Evolutionary conservation across 1,139 yeast species (phyloP), one percentile per base, ranked within the genome.

Genomic region (Sugiyamaella novakii): DNA sequence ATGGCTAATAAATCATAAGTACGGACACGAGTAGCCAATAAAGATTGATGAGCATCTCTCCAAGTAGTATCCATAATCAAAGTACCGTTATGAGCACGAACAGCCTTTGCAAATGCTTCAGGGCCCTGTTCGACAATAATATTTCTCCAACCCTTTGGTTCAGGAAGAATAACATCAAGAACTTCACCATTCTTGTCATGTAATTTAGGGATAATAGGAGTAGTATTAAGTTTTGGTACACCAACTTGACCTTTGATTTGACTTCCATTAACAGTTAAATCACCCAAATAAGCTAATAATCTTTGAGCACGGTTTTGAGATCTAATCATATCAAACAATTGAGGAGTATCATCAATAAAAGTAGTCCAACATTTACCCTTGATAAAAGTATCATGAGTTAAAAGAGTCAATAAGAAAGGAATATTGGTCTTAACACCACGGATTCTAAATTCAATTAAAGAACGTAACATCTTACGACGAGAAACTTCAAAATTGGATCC

Each of bases 21-120:
- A 73, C 99, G 84, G 33, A 92, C 95, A 72, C 98, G 85, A 37
- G 98, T 94, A 6, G 99, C 99, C 62, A 92, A 77, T 60, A 92
- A 74, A n/a, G 98, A 89, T 76, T 92, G 99, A 72, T 94, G 98
- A 33, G 98, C 98, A 72, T 92, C 99, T 81, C 99, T 87, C 99
- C 99, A 92, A 12, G 99, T 92, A 48, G 99, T 92, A 69, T 92
- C 99, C 86, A 94, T 94, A 61, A 92, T 73, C 68, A 92, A 77
- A 57, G 95, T 84, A 63, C 98, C 98, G 50, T 87, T 75, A 71
- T 83, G 84, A 24, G 74, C 69, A 69, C 98, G 83, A 54, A 94
- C 95, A 63, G 87, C 84, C 71, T 83, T 77, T 58, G 97, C 96
- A 68, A 92, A 92, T 19, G 75, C 86, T 47, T 78, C 94, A 35